Conservation (phyloP, 2,329 filamentous ascomycete species). For the Apiospora phragmitis region DNA sequence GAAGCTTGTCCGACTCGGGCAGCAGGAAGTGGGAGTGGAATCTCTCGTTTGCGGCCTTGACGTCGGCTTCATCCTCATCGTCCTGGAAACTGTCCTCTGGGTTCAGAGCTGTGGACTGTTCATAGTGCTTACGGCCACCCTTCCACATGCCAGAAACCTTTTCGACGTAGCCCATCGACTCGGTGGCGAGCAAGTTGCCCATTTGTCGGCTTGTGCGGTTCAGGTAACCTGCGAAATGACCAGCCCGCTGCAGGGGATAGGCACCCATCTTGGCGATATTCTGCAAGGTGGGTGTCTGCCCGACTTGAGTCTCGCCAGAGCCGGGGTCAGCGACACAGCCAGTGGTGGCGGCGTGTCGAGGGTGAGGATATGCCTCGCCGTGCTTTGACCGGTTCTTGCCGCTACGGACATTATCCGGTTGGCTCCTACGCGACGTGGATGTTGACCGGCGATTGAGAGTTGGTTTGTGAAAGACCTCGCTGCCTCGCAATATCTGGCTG, state of each 20-base stretch:
- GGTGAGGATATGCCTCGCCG: not conserved
- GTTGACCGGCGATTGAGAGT: constrained; percentile 57
- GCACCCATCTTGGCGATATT: constrained; percentile 62
- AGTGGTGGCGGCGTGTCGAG: constrained; percentile 33
- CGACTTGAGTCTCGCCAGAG: constrained; percentile 27
- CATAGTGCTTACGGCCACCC: constrained; percentile 86
- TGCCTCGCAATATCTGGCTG: constrained; percentile 85
- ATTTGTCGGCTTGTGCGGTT: constrained; percentile 78
- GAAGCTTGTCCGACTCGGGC: constrained; percentile 78
- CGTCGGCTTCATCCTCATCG: constrained; percentile 57
- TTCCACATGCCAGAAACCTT: constrained; percentile 98
- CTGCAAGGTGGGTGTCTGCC: constrained; percentile 47
- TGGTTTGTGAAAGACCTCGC: constrained; percentile 84
- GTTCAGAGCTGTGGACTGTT: constrained; percentile 54
- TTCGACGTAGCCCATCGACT: constrained; percentile 94
- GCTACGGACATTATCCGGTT: not conserved
- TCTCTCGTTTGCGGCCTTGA: constrained; percentile 71
- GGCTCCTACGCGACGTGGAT: constrained; percentile 33
- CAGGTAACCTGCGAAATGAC: constrained; percentile 79
- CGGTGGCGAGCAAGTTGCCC: constrained; percentile 78
- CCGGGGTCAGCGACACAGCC: constrained; percentile 35
- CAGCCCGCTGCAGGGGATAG: constrained; percentile 81
- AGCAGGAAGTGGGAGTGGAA: constrained; percentile 90
- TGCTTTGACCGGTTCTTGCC: not conserved
- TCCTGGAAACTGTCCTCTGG: constrained; percentile 55